Base-by-base conservation (phyloP, 495 filamentous ascomycete species). In the Platismatia glauca region DNA sequence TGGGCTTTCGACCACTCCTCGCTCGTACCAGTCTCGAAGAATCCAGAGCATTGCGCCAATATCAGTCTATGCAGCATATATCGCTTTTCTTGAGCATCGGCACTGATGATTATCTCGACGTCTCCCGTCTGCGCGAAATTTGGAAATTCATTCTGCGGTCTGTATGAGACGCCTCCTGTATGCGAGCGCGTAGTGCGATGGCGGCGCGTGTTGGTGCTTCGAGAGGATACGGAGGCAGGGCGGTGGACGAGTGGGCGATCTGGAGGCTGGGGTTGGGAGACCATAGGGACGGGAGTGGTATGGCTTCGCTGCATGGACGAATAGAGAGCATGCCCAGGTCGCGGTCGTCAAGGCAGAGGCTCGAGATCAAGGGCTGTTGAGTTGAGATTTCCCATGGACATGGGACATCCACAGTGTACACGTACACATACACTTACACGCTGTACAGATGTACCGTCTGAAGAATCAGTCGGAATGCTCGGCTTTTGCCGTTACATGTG, bases 121-220 rank as follows among this genome's bases (percentile, higher is more conserved):
- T 96, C 91, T 70, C 91, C 91, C 31, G 86, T 90, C 64, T 95
- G 86, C 46, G 85, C 87, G 74, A 97, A 97, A 64, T 93, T 78
- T 35, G 91, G 91, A 71, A 96, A 97, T 66, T 95, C 91, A 71
- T 96, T 96, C 71, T 89, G 87, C 53, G 87, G 82, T 44, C 83
- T 75, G 72, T 86, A 87, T 16, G 83, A 79, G 53, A 79, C 77
- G 66, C 88, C 88, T 44, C 91, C 91, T 72, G 88, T 84, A 70
- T 92, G 88, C 24, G 90, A 94, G 58, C 90, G 87, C 74, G 85
- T 84, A 61, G 88, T 86, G 55, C 89, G 84, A 68, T 90, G 83
- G 67, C 84, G 79, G 39, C 84, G 76, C 39, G 79, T 76, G 8
- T 73, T 76, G 60, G 77, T 84, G 71, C 75, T 83, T 74, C 77